These are phyloP conservation scores for Intubia oerlemansii DNA, from an alignment of 2,329 filamentous ascomycete species.

Conservation along the genomic window DNA sequence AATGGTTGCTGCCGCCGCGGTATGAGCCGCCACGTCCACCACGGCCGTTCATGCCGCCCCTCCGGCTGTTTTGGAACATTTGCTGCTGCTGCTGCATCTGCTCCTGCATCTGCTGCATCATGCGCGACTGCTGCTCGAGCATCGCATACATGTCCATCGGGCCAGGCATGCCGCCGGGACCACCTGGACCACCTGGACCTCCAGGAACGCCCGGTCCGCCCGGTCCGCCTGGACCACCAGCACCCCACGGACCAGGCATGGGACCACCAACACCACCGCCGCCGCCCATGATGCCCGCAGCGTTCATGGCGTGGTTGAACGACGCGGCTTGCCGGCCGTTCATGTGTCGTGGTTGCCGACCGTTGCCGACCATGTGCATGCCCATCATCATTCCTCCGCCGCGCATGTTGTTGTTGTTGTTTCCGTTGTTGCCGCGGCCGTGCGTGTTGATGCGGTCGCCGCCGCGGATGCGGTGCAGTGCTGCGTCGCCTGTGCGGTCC, in stretches of 20 bases:
- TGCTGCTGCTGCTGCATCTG: conserved; percentile 32
- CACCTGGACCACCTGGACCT: conserved; percentile 15
- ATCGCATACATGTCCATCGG: conserved; percentile 47
- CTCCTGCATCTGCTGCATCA: conserved; percentile 59
- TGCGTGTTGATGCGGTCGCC: conserved; percentile 57
- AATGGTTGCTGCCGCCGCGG: conserved; percentile 36
- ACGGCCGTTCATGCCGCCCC: conserved; percentile 17
- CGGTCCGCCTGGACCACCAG: conserved; percentile 29
- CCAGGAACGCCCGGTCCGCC: conserved; percentile 15
- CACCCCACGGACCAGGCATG: conserved; percentile 13
- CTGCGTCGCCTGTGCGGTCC: conserved; percentile 53
- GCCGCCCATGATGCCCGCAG: conserved; percentile 21
- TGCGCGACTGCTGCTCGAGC: conserved; percentile 68
- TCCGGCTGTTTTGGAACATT: conserved; percentile 26
- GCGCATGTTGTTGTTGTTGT: conserved; percentile 8
- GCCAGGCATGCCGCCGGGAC: too few species aligned
- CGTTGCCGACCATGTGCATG: conserved; percentile 9
- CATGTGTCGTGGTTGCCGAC: conserved; percentile 16
- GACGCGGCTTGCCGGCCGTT: conserved; percentile 26
- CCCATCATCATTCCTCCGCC: too few species aligned
- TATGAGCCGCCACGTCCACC: conserved; percentile 44
- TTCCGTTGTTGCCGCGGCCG: conserved; percentile 51
- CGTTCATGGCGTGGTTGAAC: conserved; percentile 28
- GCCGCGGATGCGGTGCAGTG: conserved; percentile 59
- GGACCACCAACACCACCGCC: conserved; percentile 1